Conservation (phyloP, 139 green algal species). For the Parachlorella kessleri region DNA sequence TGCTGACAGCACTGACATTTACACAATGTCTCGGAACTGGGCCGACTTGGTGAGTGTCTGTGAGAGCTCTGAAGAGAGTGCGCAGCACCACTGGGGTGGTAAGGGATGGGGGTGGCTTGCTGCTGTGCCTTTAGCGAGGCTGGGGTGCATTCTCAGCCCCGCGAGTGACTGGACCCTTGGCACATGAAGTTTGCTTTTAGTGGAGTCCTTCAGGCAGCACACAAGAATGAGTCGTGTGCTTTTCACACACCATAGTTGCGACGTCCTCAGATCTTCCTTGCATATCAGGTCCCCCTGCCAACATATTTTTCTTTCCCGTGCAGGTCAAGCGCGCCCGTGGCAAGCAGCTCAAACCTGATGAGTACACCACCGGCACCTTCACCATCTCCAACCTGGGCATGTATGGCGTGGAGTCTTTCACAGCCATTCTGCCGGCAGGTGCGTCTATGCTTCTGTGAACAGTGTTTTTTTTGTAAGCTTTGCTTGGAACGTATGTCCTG, state of each 20-base stretch:
- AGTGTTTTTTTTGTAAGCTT: no score
- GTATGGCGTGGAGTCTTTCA: constrained; percentile 96
- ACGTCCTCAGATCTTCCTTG: no score
- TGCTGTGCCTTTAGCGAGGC: no score
- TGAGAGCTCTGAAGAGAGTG: no score
- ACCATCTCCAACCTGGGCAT: constrained; percentile 99
- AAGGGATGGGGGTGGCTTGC: constrained; percentile 10
- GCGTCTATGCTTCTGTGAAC: constrained; percentile 5
- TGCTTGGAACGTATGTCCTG: no score
- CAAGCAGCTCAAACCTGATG: constrained; percentile 90
- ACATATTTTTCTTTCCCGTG: constrained; percentile 14
- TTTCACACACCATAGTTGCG: no score
- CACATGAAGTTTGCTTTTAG: no score
- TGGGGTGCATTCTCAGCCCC: no score
- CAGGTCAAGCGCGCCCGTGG: constrained; percentile 91
- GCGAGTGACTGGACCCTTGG: no score
- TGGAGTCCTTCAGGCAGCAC: no score
- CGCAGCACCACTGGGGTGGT: no score
- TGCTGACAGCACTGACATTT: constrained; percentile 93
- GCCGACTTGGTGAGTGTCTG: constrained; percentile 57
- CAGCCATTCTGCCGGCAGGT: constrained; percentile 95
- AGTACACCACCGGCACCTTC: constrained; percentile 94
- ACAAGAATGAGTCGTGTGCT: no score
- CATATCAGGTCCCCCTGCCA: not conserved
- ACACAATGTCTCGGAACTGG: constrained; percentile 88